Evolutionary conservation across 2,329 filamentous ascomycete species (phyloP).

Genomic region (Truncatella angustata): DNA sequence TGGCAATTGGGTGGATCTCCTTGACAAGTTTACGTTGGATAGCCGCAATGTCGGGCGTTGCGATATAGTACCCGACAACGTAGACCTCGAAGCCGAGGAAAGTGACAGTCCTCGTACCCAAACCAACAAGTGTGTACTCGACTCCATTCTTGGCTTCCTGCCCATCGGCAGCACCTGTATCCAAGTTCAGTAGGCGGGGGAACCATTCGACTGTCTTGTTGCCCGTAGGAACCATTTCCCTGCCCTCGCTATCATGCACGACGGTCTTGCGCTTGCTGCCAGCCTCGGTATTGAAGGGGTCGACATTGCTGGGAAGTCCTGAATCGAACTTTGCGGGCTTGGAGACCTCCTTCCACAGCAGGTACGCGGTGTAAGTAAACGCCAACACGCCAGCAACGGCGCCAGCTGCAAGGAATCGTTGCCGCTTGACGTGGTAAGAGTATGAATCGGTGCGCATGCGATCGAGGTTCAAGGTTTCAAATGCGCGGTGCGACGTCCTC

Average conservation of each 20-base stretch:
- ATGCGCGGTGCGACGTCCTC: conserved; percentile 31
- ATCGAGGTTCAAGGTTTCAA: conserved; percentile 50
- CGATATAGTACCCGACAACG: conserved; percentile 88
- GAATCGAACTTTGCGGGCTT: conserved; percentile 50
- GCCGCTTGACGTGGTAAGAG: conserved; percentile 50
- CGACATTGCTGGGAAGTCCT: conserved; percentile 36
- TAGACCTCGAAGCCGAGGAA: conserved; percentile 92
- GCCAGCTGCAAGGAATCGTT: conserved; percentile 50
- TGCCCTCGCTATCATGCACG: conserved; percentile 64
- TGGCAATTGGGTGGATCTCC: conserved; percentile 73
- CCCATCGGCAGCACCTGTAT: conserved; percentile 26
- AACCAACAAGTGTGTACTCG: conserved; percentile 84
- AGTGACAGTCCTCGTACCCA: conserved; percentile 86
- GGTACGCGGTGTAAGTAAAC: conserved; percentile 47
- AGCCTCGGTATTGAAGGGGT: conserved; percentile 45
- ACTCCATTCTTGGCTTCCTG: conserved; percentile 36
- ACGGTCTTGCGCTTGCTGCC: conserved; percentile 56
- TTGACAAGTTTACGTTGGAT: conserved; percentile 77
- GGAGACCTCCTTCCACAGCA: conserved; percentile 22
- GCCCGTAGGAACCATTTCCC: conserved; percentile 76
- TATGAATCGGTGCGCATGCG: conserved; percentile 44
- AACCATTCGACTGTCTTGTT: conserved; percentile 78
- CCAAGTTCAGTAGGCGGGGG: conserved; percentile 67
- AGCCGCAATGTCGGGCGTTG: conserved; percentile 75
- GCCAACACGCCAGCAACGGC: conserved; percentile 48